Evolutionary conservation across 2,329 filamentous ascomycete genomes (phyloP).

Genomic region (Pyrenophora teres): DNA sequence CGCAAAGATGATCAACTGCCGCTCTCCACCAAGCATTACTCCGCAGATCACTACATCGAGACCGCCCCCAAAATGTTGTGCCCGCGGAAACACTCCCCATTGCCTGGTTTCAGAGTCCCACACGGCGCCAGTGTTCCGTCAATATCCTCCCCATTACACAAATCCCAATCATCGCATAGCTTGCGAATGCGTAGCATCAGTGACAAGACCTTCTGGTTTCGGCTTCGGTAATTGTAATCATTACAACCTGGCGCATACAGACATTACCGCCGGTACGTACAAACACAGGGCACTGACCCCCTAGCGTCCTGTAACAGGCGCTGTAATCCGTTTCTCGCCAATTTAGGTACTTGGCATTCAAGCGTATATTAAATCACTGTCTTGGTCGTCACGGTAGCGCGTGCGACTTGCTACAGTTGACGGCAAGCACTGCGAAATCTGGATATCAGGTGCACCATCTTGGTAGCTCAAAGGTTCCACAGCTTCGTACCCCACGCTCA

Average conservation of each 20-base stretch:
- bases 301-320: too few relatives aligned
- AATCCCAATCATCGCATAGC: conserved; percentile 2
- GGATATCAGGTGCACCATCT: conserved; percentile 9
- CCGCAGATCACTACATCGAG: conserved; percentile 13
- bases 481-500: conserved; percentile 2
- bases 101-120: conserved; percentile 16
- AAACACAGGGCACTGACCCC: too few relatives aligned
- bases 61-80: conserved; percentile 15
- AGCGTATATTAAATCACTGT: too few relatives aligned
- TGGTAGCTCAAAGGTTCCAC: conserved; percentile 7
- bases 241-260: not conserved
- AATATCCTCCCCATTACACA: conserved; percentile 24
- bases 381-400: too few relatives aligned
- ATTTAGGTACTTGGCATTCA: too few relatives aligned
- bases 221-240: not conserved
- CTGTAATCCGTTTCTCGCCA: too few relatives aligned
- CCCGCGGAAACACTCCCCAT: conserved; percentile 16
- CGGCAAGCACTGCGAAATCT: not conserved
- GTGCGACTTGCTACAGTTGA: not conserved
- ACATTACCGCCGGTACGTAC: too few relatives aligned
- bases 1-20: conserved; percentile 15
- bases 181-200: conserved; percentile 4
- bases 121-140: conserved; percentile 23
- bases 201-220: not conserved
- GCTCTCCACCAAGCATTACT: conserved; percentile 14